Conservation (phyloP, 305 asterid species). For the Fraxinus paxiana region DNA sequence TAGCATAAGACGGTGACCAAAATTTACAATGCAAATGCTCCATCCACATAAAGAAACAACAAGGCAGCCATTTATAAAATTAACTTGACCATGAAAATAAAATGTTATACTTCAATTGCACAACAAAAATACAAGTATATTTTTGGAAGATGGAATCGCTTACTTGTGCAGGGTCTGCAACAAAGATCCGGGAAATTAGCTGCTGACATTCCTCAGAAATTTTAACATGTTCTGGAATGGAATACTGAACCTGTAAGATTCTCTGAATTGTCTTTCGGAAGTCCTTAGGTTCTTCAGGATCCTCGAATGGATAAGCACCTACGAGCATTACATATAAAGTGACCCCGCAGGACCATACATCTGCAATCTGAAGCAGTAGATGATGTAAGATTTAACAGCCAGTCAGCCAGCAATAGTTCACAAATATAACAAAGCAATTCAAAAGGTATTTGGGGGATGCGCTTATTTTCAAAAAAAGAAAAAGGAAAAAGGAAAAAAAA, state of each 20-base stretch:
- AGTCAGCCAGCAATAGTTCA: slow-evolving; percentile 1
- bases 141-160: slow-evolving; percentile 20
- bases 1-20: background rate
- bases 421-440: slow-evolving; percentile 1
- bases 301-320: slow-evolving; percentile 90
- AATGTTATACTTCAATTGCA: background rate
- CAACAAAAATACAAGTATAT: background rate
- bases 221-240: slow-evolving; percentile 59
- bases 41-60: slow-evolving; percentile 1
- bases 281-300: slow-evolving; percentile 81
- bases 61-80: background rate
- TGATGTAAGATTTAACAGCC: slow-evolving; percentile 5
- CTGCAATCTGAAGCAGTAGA: slow-evolving; percentile 65
- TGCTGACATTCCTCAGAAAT: slow-evolving; percentile 66
- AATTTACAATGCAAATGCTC: background rate
- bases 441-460: background rate
- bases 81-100: background rate
- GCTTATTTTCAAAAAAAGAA: background rate
- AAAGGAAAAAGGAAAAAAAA: background rate
- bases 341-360: slow-evolving; percentile 96
- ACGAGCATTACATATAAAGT: slow-evolving; percentile 85
- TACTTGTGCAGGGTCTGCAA: slow-evolving; percentile 65
- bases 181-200: slow-evolving; percentile 71
- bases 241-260: slow-evolving; percentile 61
- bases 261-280: slow-evolving; percentile 81